Percentiles rank a stretch among this genome's conserved stretches.
Conservation (phyloP, 345 rosid genomes). For the Boechera retrofracta region DNA sequence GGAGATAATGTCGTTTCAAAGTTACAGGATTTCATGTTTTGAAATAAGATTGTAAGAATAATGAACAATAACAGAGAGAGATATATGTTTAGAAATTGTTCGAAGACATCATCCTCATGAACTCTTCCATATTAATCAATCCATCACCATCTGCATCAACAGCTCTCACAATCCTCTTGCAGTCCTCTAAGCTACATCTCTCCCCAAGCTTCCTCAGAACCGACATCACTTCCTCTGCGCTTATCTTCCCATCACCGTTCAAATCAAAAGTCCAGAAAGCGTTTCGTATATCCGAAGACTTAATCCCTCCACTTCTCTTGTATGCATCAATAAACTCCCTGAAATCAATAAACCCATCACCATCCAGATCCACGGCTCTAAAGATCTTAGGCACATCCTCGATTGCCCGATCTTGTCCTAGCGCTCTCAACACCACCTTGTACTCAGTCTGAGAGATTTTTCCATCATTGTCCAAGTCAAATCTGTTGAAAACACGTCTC, state of each 20-base stretch:
- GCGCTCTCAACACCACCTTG: constrained; percentile 66
- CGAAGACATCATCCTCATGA: constrained; percentile 78
- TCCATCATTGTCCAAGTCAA: constrained; percentile 82
- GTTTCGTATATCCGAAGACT: constrained; percentile 56
- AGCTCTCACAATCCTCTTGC: constrained; percentile 79
- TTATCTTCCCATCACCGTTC: constrained; percentile 78
- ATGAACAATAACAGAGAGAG: constrained; percentile 12
- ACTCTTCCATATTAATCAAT: constrained; percentile 78
- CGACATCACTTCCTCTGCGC: constrained; percentile 76
- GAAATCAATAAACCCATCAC: constrained; percentile 87
- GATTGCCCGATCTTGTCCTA: constrained; percentile 54
- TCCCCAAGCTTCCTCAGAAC: constrained; percentile 78
- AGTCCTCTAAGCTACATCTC: constrained; percentile 72
- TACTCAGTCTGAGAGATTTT: constrained; percentile 83
- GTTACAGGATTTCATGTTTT: constrained; percentile 21
- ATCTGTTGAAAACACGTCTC: constrained; percentile 72
- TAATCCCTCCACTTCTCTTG: constrained; percentile 65
- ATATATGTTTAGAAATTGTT: constrained; percentile 19
- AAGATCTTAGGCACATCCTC: constrained; percentile 71
- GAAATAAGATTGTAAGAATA: not conserved
- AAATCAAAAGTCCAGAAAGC: constrained; percentile 72
- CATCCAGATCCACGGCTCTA: constrained; percentile 67
- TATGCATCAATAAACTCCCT: constrained; percentile 76
- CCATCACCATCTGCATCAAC: constrained; percentile 82
- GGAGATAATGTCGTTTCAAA: constrained; percentile 7